Base-by-base conservation (phyloP, 2,329 filamentous ascomycete genomes). In the Trichoderma asperellum region DNA sequence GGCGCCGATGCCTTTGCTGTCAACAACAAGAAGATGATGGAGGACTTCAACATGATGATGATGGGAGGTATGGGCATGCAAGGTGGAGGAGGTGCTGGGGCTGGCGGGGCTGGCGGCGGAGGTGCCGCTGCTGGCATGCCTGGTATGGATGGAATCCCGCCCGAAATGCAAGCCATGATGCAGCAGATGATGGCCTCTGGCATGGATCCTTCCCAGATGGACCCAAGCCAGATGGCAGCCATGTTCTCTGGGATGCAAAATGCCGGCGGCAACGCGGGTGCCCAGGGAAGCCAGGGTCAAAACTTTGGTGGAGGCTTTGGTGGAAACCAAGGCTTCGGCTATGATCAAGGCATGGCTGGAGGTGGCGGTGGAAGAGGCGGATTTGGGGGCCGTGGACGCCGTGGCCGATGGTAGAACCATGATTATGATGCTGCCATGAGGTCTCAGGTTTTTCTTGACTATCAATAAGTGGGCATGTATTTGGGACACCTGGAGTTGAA, bases 21-120 rank as follows among this genome's bases (percentile, higher is more conserved):
- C 66, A 89, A 86, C 73, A 88, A 88, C 74, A 94, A 96, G 81
- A 97, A 95, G 83, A 92, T 91, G 87, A 87, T 90, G 80, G 88
- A 91, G 72, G 88, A 91, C 52, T 87, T 90, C 81, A 87, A 87
- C 74, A 86, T 80, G 78, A 89, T 90, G 87, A 89, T 90, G 87
- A 90, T 90, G 87, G 86, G 87, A 81, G 84, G 83, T 52, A 81
- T 82, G 78, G 80, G 79, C 21, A 82, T 84, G 80, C 80, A 79
- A 10, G 80, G 79, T 58, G 66, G 43, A 24, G 69, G 53, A 71
- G 76, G 76, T 21, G 78, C 76, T 1, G 74, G 74, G 14, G 79
- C 77, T 4, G 81, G 76, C 24, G 76, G 76, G 16, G 78, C 63
- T 6, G 76, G 70, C 8, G 73, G 76, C 16, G 78, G 64, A 6